Evolutionary conservation across 2,329 filamentous ascomycete species (phyloP).

Genomic region (Blastomyces parvus): DNA sequence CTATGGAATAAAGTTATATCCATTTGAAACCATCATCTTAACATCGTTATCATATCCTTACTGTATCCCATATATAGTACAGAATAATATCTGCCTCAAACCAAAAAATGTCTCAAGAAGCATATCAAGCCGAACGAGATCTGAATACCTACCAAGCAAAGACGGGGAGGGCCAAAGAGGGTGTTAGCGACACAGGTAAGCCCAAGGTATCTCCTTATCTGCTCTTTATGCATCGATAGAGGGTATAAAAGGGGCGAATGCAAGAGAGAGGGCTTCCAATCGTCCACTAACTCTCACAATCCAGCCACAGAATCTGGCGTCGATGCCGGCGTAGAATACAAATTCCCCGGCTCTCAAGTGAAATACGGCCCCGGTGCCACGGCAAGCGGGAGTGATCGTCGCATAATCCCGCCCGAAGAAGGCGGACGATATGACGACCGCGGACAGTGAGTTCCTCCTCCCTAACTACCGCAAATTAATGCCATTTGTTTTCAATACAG

Average conservation of each 20-base stretch:
- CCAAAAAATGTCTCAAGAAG: conserved; percentile 19
- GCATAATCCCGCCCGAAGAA: conserved; percentile 34
- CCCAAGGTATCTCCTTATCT: neutral
- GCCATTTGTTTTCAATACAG: neutral
- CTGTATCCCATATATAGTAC: neutral
- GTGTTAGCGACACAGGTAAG: conserved; percentile 33
- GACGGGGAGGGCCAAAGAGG: conserved; percentile 25
- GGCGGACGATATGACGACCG: conserved; percentile 33
- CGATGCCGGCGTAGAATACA: conserved; percentile 30
- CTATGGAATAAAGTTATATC: neutral
- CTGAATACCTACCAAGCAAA: conserved; percentile 35
- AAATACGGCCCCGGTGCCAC: conserved; percentile 29
- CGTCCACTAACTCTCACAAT: neutral
- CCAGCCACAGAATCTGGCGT: conserved; percentile 35
- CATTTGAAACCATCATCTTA: neutral
- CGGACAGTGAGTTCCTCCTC: conserved; percentile 24
- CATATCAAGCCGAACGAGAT: conserved; percentile 31
- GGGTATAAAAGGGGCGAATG: neutral
- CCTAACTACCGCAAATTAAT: neutral
- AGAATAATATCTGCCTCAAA: no score
- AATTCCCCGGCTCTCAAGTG: conserved; percentile 31
- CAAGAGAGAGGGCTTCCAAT: neutral
- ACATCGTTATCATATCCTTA: neutral
- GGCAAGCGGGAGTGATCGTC: conserved; percentile 30
- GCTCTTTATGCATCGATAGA: no score